Conservation (phyloP, 139 green algal species). For the Tetraselmis striata region DNA sequence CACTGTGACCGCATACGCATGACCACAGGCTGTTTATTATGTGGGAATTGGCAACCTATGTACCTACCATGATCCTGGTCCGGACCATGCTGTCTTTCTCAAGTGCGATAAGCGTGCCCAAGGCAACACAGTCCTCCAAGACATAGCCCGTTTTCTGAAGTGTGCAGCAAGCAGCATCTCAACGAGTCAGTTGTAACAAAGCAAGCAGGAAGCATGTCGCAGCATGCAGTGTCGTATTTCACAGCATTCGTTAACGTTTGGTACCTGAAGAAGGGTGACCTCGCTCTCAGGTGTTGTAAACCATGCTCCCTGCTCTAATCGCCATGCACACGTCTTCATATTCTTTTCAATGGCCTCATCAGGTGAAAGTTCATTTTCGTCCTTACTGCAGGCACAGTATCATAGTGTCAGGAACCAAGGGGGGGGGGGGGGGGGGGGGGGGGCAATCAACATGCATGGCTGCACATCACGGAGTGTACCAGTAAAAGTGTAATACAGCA, state of each 20-base stretch:
- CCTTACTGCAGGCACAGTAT: background rate
- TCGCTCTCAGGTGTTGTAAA: background rate
- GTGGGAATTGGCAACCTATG: too few relatives aligned
- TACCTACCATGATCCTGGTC: background rate
- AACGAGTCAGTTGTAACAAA: too few relatives aligned
- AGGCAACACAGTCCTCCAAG: background rate
- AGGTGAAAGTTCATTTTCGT: background rate
- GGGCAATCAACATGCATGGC: too few relatives aligned
- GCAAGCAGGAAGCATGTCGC: too few relatives aligned
- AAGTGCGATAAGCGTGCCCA: background rate
- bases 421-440: too few relatives aligned
- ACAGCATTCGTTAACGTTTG: too few relatives aligned
- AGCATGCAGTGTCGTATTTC: too few relatives aligned
- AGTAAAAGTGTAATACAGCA: too few relatives aligned
- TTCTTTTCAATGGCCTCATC: background rate
- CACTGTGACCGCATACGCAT: too few relatives aligned
- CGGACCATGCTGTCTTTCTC: background rate
- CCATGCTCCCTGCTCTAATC: background rate
- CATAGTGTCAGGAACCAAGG: background rate
- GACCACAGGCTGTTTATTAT: too few relatives aligned
- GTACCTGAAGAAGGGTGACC: background rate
- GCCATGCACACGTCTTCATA: background rate
- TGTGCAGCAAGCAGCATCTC: too few relatives aligned
- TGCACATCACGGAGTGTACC: too few relatives aligned
- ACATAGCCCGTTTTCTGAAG: background rate